Base-by-base conservation (phyloP, 306 rosid genomes). In the Rosa rugosa region DNA sequence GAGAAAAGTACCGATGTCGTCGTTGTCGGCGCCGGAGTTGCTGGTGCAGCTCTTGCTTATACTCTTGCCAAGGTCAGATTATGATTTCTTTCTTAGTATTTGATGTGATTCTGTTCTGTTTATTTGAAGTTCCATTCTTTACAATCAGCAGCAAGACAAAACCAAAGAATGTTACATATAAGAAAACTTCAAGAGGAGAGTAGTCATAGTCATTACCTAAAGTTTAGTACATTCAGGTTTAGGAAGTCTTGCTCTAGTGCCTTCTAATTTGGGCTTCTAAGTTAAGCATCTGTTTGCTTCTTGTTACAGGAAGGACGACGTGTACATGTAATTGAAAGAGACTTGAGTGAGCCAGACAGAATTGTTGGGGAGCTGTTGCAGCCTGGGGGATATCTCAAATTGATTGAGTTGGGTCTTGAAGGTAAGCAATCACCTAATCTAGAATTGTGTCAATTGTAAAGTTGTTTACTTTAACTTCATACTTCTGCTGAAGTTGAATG, bases 311-410 rank as follows among this genome's bases (percentile, higher is more conserved):
- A 87, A 74, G 93, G 93, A 62, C 75, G 50, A 16, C 56, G 46
- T 59, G 90, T 90, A 23, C 90, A 76, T 86, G 90, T 87, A 10
- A 87, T 90, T 22, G 93, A 84, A 64, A 87, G 91, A 68, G 93
- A 90, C 69, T 54, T 75, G 27, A 68, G 42, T 16, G 78, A 62
- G 57, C 79, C 79, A 11, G 73, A 80, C 25, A 80, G 79, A 75
- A 80, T 80, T 16, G 73, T 44, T 7, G 79, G 79, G 4, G 79
- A 75, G 45, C 74, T 74, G 8, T 78, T 80, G 14, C 79, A 68
- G 44, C 83, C 79, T 36, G 76, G 80, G n/a, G 83, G 79, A 1
- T 75, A 75, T 46, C 75, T 80, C 70, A 80, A 66, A 51, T 75
- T 80, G 62, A 51, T 80, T 20, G 80, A 80, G 34, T 75, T 80